A percentile compares a stretch with the other conserved stretches of the same genome.
These are phyloP conservation scores for Marasmius fiardii DNA, from an alignment of 1,284 basidiomycete species.

Conservation along the genomic window DNA sequence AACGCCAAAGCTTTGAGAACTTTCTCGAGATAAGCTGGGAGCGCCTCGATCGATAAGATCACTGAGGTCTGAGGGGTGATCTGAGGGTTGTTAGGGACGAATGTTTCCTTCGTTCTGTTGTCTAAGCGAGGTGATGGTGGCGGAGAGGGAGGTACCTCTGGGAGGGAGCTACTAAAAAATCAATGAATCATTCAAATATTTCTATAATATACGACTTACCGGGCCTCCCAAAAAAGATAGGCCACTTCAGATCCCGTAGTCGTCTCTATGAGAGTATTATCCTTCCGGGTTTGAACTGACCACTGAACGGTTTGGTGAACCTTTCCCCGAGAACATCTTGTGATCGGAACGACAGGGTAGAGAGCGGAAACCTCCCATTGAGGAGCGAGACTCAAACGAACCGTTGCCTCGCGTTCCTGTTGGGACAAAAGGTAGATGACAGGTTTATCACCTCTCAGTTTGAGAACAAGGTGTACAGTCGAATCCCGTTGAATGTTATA, in stretches of 20 bases:
- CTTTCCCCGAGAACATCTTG: slow-evolving; percentile 2
- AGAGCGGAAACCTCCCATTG: slow-evolving; percentile 29
- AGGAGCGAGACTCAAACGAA: slow-evolving; percentile 24
- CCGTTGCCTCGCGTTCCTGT: slow-evolving; percentile 16
- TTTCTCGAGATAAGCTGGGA: slow-evolving; percentile 12
- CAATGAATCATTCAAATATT: too few species aligned
- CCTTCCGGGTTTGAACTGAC: not conserved
- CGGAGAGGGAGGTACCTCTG: slow-evolving; percentile 4
- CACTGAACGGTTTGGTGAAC: not conserved
- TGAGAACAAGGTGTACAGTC: not conserved
- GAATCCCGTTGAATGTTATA: not conserved
- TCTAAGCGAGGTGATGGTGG: slow-evolving; percentile 9
- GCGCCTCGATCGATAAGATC: not conserved
- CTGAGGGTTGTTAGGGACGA: slow-evolving; percentile 2
- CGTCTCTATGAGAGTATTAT: not conserved
- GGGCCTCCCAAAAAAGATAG: slow-evolving; percentile 1
- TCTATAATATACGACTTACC: not conserved
- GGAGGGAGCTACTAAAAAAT: slow-evolving; percentile 8
- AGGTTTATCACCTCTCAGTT: slow-evolving; percentile 21
- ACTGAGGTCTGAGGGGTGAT: slow-evolving; percentile 7
- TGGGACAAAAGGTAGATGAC: slow-evolving; percentile 31
- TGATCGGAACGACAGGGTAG: slow-evolving; percentile 25
- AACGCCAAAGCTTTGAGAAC: slow-evolving; percentile 8
- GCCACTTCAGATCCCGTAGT: not conserved
- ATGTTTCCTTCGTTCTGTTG: not conserved